Percentiles rank a stretch among this genome's conserved stretches.
phyloP scores from a whole-genome alignment of 768 basidiomycete genomes.

The Pulveroboletus ravenelii region DNA sequence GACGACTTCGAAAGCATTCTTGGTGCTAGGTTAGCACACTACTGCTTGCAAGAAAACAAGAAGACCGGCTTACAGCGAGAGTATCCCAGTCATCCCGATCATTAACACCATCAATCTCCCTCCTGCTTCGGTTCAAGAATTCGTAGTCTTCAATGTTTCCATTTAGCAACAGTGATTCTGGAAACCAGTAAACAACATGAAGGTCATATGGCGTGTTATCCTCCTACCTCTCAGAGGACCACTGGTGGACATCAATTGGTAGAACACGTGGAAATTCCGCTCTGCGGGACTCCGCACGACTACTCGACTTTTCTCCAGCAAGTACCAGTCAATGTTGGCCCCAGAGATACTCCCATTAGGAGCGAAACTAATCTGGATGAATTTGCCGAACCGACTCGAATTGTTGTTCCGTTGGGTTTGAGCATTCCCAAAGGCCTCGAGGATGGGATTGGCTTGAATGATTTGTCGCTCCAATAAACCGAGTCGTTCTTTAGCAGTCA shows the following conservation, averaged over 20 bases:
- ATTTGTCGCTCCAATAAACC: constrained; percentile 95
- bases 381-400: constrained; percentile 98
- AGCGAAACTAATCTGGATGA: constrained; percentile 92
- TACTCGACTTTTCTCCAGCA: constrained; percentile 95
- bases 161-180: constrained; percentile 71
- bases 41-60: background rate
- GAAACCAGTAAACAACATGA: constrained; percentile 8
- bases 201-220: background rate
- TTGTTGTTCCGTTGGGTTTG: constrained; percentile 99
- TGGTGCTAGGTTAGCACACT: constrained; percentile 5
- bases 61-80: constrained; percentile 50
- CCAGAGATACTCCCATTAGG: constrained; percentile 93
- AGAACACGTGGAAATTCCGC: constrained; percentile 95
- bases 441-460: constrained; percentile 92
- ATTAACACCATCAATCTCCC: constrained; percentile 93
- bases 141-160: constrained; percentile 79
- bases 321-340: constrained; percentile 98
- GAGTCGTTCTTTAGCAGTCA: constrained; percentile 67
- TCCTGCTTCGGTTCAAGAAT: constrained; percentile 83
- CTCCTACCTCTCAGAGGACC: constrained; percentile 60
- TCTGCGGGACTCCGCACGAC: constrained; percentile 85
- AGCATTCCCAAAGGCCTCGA: constrained; percentile 98
- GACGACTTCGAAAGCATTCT: constrained; percentile 84
- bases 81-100: constrained; percentile 84
- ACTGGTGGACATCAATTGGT: constrained; percentile 83